These are phyloP conservation scores for Tripterygium wilfordii DNA, from an alignment of 177 flowering plant genomes.

Conservation along the genomic window DNA sequence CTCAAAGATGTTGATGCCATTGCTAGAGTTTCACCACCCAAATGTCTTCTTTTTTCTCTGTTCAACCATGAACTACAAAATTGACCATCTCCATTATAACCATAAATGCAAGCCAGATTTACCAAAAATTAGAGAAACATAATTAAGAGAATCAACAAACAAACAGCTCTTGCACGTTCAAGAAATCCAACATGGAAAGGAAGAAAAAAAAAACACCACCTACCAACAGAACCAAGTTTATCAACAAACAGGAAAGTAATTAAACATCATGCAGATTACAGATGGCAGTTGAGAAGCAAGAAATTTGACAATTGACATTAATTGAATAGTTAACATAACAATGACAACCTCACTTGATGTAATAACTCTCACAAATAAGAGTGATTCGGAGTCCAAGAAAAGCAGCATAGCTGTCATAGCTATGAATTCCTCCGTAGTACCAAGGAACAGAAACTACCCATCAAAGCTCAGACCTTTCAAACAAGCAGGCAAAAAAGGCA, in stretches of 20 bases:
- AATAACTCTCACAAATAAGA: constrained; percentile 15
- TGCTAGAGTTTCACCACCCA: constrained; percentile 9
- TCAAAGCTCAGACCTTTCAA: constrained; percentile 13
- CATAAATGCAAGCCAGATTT: no score
- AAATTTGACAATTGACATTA: background rate
- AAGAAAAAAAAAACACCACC: no score
- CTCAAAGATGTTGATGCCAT: constrained; percentile 36
- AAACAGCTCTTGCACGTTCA: no score
- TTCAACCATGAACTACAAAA: no score
- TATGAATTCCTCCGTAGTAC: constrained; percentile 21
- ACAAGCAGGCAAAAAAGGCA: constrained; percentile 4
- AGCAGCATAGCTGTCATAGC: constrained; percentile 28
- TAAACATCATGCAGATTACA: constrained; percentile 10
- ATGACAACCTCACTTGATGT: constrained; percentile 15
- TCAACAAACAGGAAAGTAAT: background rate
- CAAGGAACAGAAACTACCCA: constrained; percentile 13
- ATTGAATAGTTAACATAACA: no score
- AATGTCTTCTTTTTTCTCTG: no score
- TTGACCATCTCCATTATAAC: no score
- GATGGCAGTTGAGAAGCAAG: background rate
- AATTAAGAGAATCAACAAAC: no score
- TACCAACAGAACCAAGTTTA: no score
- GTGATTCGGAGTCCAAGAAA: constrained; percentile 22
- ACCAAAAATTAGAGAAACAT: no score
- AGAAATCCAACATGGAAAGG: no score